Evolutionary conservation across 306 rosid genomes (phyloP), one percentile per base, ranked within the genome.

Genomic region (Biancaea sappan): DNA sequence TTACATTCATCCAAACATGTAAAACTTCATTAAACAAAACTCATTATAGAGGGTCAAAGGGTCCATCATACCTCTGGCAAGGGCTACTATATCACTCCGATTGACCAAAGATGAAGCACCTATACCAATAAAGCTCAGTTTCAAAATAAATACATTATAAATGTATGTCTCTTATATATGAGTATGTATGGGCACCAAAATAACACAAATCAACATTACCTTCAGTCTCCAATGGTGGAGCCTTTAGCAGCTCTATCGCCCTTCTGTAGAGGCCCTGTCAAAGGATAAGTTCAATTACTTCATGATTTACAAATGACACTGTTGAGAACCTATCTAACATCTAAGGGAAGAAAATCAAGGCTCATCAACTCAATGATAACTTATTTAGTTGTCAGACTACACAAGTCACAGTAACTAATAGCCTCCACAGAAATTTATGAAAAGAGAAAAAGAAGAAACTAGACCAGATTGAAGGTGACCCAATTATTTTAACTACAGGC

Each of bases 211-310:
- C 8, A 73, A 66, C 35, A 31, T 37, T 78, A 88, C 96, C 93
- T 80, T 86, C 79, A 8, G 80, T 56, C 59, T 86, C 93, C 73
- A 56, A 34, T 1, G 86, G 25, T 41, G 96, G 89, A 82, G 89
- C 93, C 84, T 90, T 92, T 92, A 94, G 83, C 82, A 94, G 47
- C 64, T 86, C 92, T 24, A 83, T 46, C 41, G 93, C 97, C 83
- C 62, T 88, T 77, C 97, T 87, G 75, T 83, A 92, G 22, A 94
- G 93, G 58, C 99, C 97, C 97, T 92, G 91, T 68, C 77, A 84
- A 72, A 38, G 16, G 59, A 54, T 68, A 13, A 65, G 61, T 41
- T 35, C 32, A 32, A 40, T 43, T 34, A 74, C 13, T 2, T 7
- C 31, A 51, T 66, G 64, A 68, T 25, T 71, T 61, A 37, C 4